Evolutionary conservation across 257 asterid species (phyloP), one percentile per base, ranked within the genome.

Genomic region (Solanum etuberosum): DNA sequence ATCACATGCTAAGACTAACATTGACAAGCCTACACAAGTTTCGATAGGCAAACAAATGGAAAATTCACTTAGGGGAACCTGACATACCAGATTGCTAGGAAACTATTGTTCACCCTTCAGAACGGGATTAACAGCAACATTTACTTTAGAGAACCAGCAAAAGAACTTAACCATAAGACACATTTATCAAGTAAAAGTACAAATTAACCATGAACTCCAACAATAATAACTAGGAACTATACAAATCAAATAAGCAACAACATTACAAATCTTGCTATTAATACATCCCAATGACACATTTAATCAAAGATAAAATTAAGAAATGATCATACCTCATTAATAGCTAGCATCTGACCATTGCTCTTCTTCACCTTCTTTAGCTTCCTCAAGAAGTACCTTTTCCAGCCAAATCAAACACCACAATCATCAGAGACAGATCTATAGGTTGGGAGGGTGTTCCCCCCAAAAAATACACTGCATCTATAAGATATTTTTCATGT

Each of bases 321-420:
- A 46, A 46, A 80, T 46, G 40, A 80, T 9, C 85, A 31, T 88
- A 94, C 98, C 98, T 96, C 98, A 34, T 94, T 96, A 88, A 96
- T 94, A 72, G 98, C 98, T 43, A 96, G 96, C 88, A 96, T 87
- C 91, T 96, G 98, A 0, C 98, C 98, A 15, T 91, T 93, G 92
- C 98, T 96, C 93, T 94, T 96, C 88, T 96, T 96, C 51, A 96
- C 98, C 91, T 96, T 96, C 93, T 96, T 96, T 15, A 96, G 96
- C 90, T 94, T 96, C 93, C 98, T 94, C 95, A 96, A 87, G 61
- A 93, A 96, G 38, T 96, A 95, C 98, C 98, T 95, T 23, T 40
- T 10, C 87, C 83, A 91, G 6, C 78, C n/a, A 40, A 37, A 73
- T 80, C 40, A 57, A 85, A 42, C 13, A 34, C n/a, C 27, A 42